Conservation (phyloP, 257 asterid genomes). For the Primulina huaijiensis region DNA sequence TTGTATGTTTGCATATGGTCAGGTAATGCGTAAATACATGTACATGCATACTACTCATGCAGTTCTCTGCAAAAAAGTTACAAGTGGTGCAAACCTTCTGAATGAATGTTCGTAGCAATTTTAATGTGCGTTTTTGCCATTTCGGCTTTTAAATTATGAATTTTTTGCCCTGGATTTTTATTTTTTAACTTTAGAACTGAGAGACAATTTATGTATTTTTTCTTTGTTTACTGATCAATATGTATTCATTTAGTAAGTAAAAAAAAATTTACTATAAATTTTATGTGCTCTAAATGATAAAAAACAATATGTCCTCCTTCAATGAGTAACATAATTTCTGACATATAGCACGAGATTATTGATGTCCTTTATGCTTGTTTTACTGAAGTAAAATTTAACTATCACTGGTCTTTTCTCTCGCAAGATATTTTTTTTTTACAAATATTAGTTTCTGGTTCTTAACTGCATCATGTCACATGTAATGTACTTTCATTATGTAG, state of each 20-base stretch:
- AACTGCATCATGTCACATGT: constrained; percentile 9
- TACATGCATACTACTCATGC: neutral
- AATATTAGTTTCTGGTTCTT: constrained; percentile 2
- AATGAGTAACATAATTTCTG: neutral
- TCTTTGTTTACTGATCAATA: too few relatives aligned
- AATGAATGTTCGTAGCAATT: neutral
- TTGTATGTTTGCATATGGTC: constrained; percentile 99
- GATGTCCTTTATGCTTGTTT: neutral
- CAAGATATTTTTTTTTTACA: neutral
- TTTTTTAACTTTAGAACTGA: constrained; percentile 4
- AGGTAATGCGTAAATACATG: constrained; percentile 43
- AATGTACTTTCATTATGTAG: constrained; percentile 37
- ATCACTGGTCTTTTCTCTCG: neutral
- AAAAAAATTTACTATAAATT: too few relatives aligned
- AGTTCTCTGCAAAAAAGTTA: neutral
- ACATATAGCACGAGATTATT: neutral
- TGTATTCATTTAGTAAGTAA: too few relatives aligned
- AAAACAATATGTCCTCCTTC: neutral
- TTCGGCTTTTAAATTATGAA: neutral
- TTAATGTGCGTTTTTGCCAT: neutral
- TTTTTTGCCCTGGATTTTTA: constrained; percentile 1
- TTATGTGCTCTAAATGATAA: neutral
- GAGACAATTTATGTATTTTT: neutral
- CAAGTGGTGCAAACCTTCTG: neutral
- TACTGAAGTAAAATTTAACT: neutral